Evolutionary conservation across 352 stramenopile genomes (phyloP), one percentile per base, ranked within the genome.

Genomic region (Phytophthora syringae): DNA sequence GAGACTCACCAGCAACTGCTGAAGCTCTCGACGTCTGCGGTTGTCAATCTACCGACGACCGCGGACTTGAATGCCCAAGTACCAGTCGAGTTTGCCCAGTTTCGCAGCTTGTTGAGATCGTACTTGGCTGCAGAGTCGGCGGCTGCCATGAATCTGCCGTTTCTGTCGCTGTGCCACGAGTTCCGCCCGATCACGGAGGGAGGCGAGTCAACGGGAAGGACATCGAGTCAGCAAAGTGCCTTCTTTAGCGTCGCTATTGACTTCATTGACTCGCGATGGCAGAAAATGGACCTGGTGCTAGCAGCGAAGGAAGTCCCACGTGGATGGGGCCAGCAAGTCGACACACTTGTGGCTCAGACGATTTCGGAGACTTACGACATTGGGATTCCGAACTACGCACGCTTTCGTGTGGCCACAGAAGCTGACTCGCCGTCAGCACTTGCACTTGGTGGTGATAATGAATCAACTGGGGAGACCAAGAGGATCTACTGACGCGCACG

Each of bases 241-340:
- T 77, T 74, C 25, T 25, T 77, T 1, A 53, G 60, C 43, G 47
- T 68, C 3, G 5, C 25, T 9, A n/a, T 69, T 25, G 45, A 54
- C 18, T 72, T 80, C 13, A 69, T 80, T 45, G 68, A 80, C 36
- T 72, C 68, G 2, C 42, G 75, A 21, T 80, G 72, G 72, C 67
- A 56, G 7, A 44, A 30, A 27, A 60, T 80, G n/a, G 64, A 72
- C 13, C 43, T 80, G 20, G 44, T 72, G 16, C 48, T 80, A 5
- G 54, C 49, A 13, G 54, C 48, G 3, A 74, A 75, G 25, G 47
- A 55, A 37, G 45, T 77, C n/a, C 34, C 44, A 4, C 52, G 40
- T 22, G 28, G 22, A 22, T 72, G 54, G 59, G 39, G 61, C 20
- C 42, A 77, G 21, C 50, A 67, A 54, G 30, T 62, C 7, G 60